Conservation (phyloP, 2,329 filamentous ascomycete species). For the Aspergillaceae sp. region DNA sequence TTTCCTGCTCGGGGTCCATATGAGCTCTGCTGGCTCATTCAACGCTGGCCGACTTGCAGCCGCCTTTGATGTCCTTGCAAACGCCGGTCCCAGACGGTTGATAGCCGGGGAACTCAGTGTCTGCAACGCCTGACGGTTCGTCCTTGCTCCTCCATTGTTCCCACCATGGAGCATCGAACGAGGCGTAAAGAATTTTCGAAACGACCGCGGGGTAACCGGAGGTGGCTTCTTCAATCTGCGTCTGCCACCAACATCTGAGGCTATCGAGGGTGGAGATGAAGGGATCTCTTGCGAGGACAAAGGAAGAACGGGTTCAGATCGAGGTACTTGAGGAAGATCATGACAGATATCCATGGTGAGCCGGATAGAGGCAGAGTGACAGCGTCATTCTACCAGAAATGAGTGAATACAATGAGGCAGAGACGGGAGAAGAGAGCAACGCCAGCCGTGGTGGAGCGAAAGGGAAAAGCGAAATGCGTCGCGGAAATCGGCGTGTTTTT, state of each 20-base stretch:
- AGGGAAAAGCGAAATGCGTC: neutral
- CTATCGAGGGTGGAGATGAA: conserved; percentile 35
- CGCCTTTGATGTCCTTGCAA: conserved; percentile 30
- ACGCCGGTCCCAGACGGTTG: conserved; percentile 36
- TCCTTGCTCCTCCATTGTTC: conserved; percentile 28
- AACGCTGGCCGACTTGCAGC: conserved; percentile 18
- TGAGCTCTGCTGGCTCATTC: conserved; percentile 21
- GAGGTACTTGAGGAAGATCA: conserved; percentile 26
- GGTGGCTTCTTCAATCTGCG: conserved; percentile 38
- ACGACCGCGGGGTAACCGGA: conserved; percentile 44
- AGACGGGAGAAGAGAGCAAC: conserved; percentile 1
- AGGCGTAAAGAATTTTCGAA: conserved; percentile 44
- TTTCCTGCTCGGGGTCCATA: conserved; percentile 36
- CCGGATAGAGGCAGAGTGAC: conserved; percentile 10
- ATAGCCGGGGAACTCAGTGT: conserved; percentile 36
- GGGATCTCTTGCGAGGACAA: conserved; percentile 27
- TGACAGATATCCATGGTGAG: conserved; percentile 24
- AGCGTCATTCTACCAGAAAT: conserved; percentile 14
- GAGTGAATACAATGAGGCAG: conserved; percentile 1
- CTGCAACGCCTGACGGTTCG: conserved; percentile 38
- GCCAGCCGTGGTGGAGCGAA: conserved; percentile 15
- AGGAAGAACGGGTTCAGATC: conserved; percentile 28
- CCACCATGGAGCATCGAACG: conserved; percentile 31
- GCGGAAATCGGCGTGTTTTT: conserved; percentile 13
- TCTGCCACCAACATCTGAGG: conserved; percentile 28